Base-by-base conservation (phyloP, 176 grass and related monocot genomes). In the Juncus inflexus region DNA sequence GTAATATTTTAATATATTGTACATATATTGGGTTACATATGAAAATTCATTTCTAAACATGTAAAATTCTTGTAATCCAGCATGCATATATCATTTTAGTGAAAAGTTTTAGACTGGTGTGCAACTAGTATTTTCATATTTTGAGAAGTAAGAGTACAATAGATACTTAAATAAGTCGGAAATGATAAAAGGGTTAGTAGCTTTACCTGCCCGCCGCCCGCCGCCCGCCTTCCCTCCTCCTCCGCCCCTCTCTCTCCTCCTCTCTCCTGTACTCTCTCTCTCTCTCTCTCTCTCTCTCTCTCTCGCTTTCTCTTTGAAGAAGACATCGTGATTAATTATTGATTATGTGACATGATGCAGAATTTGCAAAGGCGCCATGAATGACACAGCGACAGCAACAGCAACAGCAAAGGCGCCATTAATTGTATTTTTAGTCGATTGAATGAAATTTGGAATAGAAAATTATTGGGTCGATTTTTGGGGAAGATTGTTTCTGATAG, bases 321-420 rank as follows among this genome's bases (percentile, higher is more conserved):
- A 5, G 10, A 28, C 3, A 9, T 4, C 37, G 3, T 50, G 4
- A 13, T 49, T 2, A 74, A 74, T 7, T 62, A n/a, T 3, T 49
- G 0, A 43, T 10, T 0, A 0, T 28, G 47, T 65, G 8, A 49
- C 9, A 62, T 28, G 19, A 62, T 76, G 66, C 61, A 96, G 87
- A 53, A 55, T 78, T 61, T 85, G 67, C 68, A 90, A 67, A 49
- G 73, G 76, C 63, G 69, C 63, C 79, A 90, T 96, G 81, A 83
- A 76, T 81, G 69, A 84, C 40, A 83, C 74, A 74, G 71, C 81
- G 2, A 47, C 9, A 47, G 9, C 43, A 47, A 47, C 43, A 47
- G 43, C 43, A 28, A 28, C 19, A n/a, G n/a, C n/a, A n/a, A n/a
- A n/a, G 19, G 0, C 19, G 0, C 19, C 19, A 28, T 28, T 1